phyloP scores from a whole-genome alignment of 345 rosid species.

The Ceriops decandra region DNA sequence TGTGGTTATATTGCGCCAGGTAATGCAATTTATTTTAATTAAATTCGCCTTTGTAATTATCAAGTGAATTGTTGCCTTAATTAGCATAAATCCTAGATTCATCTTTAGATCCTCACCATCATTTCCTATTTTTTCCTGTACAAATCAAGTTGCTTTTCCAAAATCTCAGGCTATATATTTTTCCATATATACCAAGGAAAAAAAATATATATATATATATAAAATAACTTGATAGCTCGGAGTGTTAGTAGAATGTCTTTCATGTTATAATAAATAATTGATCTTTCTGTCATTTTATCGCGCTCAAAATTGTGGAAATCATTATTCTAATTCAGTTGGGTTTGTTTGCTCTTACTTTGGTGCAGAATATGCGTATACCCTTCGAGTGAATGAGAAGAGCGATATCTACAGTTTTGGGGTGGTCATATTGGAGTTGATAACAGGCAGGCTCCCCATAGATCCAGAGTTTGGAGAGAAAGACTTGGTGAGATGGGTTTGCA shows the following conservation, averaged over 20 bases:
- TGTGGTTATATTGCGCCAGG: slow-evolving; percentile 98
- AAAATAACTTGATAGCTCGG: too few species aligned
- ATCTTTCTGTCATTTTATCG: slow-evolving; percentile 2
- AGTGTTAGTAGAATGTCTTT: too few species aligned
- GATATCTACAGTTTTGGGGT: slow-evolving; percentile 92
- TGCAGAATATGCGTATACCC: slow-evolving; percentile 84
- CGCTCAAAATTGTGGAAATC: background rate
- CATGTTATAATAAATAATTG: too few species aligned
- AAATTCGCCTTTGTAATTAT: too few species aligned
- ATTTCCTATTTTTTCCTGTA: too few species aligned
- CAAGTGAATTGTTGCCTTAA: too few species aligned
- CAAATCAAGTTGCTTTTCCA: too few species aligned
- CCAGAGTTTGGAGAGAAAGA: slow-evolving; percentile 76
- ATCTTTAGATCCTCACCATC: too few species aligned
- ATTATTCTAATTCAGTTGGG: background rate
- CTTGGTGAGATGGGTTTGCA: slow-evolving; percentile 68
- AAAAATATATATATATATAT: too few species aligned
- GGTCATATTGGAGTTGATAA: slow-evolving; percentile 72
- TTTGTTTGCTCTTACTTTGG: background rate
- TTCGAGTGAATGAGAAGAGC: slow-evolving; percentile 89
- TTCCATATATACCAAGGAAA: too few species aligned
- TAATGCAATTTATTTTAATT: slow-evolving; percentile 16
- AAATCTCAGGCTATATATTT: too few species aligned
- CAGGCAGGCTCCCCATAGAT: slow-evolving; percentile 66
- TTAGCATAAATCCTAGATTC: too few species aligned